phyloP scores from a whole-genome alignment of 768 basidiomycete genomes.

The Lactarius tabidus region DNA sequence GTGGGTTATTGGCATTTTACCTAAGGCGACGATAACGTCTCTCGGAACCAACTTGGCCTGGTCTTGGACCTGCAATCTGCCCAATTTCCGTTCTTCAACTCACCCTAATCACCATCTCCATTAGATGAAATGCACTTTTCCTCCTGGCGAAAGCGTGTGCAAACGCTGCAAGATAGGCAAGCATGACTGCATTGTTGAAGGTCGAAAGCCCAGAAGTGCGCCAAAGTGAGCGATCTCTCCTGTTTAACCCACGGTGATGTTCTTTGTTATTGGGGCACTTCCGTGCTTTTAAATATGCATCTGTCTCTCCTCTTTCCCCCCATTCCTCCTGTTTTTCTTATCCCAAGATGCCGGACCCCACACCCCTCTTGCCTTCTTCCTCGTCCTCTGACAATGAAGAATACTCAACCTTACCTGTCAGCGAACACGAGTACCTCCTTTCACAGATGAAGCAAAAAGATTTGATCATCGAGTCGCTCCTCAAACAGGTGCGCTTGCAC shows the following conservation, averaged over 20 bases:
- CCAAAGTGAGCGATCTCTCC: constrained; percentile 64
- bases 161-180: constrained; percentile 68
- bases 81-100: constrained; percentile 1
- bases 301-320: constrained; percentile 30
- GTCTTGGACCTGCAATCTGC: neutral
- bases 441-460: constrained; percentile 88
- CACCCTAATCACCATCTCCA: neutral
- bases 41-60: neutral
- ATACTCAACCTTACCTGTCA: constrained; percentile 36
- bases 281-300: constrained; percentile 31
- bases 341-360: neutral
- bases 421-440: constrained; percentile 82
- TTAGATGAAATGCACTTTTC: constrained; percentile 87
- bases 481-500: constrained; percentile 65
- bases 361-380: neutral
- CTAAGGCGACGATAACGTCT: constrained; percentile 3
- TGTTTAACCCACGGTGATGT: neutral
- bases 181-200: constrained; percentile 79
- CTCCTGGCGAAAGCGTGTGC: constrained; percentile 67
- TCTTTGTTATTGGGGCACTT: constrained; percentile 4
- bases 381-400: constrained; percentile 26
- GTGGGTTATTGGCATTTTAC: constrained; percentile 38
- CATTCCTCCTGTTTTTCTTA: constrained; percentile 27
- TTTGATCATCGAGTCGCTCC: constrained; percentile 75
- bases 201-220: constrained; percentile 69